A percentile compares a stretch with the other conserved stretches of the same genome.
Conservation (phyloP, 495 filamentous ascomycete genomes). For the Lepidopterella palustris region DNA sequence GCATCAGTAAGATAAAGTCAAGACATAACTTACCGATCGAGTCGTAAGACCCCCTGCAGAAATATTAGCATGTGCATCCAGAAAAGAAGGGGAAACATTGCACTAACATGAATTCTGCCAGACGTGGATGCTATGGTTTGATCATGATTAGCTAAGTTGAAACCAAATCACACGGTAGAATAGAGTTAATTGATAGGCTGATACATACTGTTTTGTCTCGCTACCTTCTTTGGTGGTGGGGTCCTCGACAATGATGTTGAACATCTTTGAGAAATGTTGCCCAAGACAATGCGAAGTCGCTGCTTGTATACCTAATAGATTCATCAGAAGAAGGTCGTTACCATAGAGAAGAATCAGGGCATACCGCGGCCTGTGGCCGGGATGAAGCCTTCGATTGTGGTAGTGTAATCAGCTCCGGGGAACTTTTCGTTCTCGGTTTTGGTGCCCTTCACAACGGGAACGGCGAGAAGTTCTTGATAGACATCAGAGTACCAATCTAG, state of each 20-base stretch:
- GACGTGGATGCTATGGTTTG: conserved; percentile 72
- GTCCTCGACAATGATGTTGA: conserved; percentile 92
- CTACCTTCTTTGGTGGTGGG: conserved; percentile 64
- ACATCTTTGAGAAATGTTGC: conserved; percentile 98
- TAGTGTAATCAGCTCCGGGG: conserved; percentile 90
- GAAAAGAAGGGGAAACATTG: too few species aligned
- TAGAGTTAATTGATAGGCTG: too few species aligned
- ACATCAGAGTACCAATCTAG: conserved; percentile 86
- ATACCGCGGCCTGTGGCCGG: conserved; percentile 80
- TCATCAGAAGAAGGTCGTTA: neutral
- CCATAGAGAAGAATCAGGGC: neutral
- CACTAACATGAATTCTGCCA: conserved; percentile 98
- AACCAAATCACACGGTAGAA: too few species aligned
- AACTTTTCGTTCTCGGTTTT: conserved; percentile 98
- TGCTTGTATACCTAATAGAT: conserved; percentile 60
- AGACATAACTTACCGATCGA: conserved; percentile 45
- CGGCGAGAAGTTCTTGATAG: conserved; percentile 87
- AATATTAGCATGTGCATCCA: too few species aligned
- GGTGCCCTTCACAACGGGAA: conserved; percentile 81
- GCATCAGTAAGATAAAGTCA: neutral
- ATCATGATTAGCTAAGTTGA: too few species aligned
- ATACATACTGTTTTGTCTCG: conserved; percentile 51
- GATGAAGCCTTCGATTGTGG: conserved; percentile 92
- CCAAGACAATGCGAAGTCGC: conserved; percentile 91
- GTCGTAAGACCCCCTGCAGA: conserved; percentile 98